Evolutionary conservation across 106 monocot species (phyloP), one percentile per base, ranked within the genome.

Genomic region (Iris macrosiphon): DNA sequence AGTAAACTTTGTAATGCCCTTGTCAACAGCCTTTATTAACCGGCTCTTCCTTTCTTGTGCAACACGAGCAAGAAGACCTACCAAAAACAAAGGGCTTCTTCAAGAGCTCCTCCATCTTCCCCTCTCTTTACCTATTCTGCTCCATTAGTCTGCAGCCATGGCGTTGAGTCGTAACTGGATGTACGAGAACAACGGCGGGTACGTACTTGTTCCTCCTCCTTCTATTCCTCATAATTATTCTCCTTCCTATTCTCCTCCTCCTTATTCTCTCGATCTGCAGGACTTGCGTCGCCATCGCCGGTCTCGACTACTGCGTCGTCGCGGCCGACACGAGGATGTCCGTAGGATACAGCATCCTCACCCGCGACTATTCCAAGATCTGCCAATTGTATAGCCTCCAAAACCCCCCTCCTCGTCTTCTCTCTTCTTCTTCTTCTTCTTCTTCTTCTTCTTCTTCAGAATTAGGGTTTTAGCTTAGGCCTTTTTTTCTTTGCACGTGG

Each of bases 131-230:
- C n/a, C n/a, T n/a, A n/a, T n/a, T n/a, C n/a, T n/a, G n/a, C n/a
- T n/a, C n/a, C n/a, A n/a, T n/a, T n/a, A n/a, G n/a, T n/a, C n/a
- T n/a, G n/a, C n/a, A 39, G 24, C 46, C 2, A 80, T 80, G 80
- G 69, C 80, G 23, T 49, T 70, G 52, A 60, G 81, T 28, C 54
- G 84, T 31, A 57, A 80, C 43, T 85, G 85, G 85, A 62, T 85
- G 31, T 95, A 95, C 67, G 95, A 95, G 79, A 95, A 95, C 82
- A 95, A 95, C 40, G 95, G 95, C 30, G 95, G 95, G 91, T 91
- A 55, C 45, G 34, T 5, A 10, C 18, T 9, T 32, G 17, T 33
- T 4, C 34, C 21, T 20, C 11, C 2, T n/a, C 31, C 13, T 16
- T 31, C 3, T 14, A 28, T 0, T 47, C 27, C 19, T 17, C 22